Conservation (phyloP, 23 red algal species). For the Gracilaria caudata region DNA sequence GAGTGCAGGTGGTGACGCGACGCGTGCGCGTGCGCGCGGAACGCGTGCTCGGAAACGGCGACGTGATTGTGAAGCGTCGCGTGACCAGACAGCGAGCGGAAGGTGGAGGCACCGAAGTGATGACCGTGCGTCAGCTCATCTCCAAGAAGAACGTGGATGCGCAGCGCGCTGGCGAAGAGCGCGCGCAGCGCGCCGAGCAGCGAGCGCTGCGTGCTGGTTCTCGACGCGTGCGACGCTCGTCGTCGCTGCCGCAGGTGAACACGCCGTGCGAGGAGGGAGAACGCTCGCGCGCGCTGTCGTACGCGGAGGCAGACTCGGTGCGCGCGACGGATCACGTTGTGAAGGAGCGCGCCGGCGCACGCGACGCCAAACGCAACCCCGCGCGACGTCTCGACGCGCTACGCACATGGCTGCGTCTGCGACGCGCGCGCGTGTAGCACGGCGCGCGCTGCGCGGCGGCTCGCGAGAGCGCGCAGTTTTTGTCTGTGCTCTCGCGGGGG, state of each 20-base stretch:
- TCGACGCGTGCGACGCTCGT: too few relatives aligned
- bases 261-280: background rate
- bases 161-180: too few relatives aligned
- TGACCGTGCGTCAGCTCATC: constrained; percentile 45
- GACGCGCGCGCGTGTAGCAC: background rate
- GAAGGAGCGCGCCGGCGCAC: background rate
- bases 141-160: constrained; percentile 13
- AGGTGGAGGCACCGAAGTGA: constrained; percentile 14
- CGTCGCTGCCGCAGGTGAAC: constrained; percentile 8
- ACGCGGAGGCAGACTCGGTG: background rate
- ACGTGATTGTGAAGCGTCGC: constrained; percentile 35
- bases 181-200: background rate
- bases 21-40: constrained; percentile 36
- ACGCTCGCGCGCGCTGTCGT: background rate
- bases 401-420: too few relatives aligned
- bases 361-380: too few relatives aligned
- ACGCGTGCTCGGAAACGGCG: constrained; percentile 48
- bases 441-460: constrained; percentile 1
- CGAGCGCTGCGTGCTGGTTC: background rate
- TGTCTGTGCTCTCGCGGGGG: too few relatives aligned
- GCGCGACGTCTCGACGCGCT: too few relatives aligned
- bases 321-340: background rate
- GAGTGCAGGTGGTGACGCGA: constrained; percentile 13
- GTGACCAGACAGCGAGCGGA: constrained; percentile 39
- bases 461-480: background rate